These are phyloP conservation scores for Penicillium pancosmium DNA, from an alignment of 495 filamentous ascomycete genomes.

Conservation along the genomic window DNA sequence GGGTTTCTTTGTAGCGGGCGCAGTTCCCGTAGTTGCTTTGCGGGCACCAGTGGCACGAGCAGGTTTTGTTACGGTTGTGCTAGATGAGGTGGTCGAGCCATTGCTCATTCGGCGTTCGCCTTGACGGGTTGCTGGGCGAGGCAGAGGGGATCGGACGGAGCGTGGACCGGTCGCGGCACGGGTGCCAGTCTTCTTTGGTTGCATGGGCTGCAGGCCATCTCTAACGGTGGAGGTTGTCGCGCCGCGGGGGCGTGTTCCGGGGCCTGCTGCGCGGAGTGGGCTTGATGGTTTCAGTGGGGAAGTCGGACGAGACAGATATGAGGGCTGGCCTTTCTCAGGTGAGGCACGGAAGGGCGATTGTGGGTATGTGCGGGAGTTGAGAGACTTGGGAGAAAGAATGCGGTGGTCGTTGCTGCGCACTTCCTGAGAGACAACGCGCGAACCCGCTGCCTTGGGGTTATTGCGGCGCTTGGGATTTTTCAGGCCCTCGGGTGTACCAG, in stretches of 20 bases:
- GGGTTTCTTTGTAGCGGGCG: conserved; percentile 48
- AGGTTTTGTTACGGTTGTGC: conserved; percentile 63
- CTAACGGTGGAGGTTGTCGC: conserved; percentile 36
- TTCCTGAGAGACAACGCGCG: conserved; percentile 55
- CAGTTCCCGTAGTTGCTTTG: conserved; percentile 53
- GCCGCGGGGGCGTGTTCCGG: conserved; percentile 35
- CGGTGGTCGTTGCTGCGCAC: conserved; percentile 50
- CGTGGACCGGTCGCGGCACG: conserved; percentile 36
- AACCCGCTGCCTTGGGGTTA: conserved; percentile 41
- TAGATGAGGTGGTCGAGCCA: conserved; percentile 46
- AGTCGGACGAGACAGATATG: conserved; percentile 53
- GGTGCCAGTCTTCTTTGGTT: conserved; percentile 37
- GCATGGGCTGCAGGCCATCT: conserved; percentile 28
- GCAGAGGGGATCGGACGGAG: conserved; percentile 35
- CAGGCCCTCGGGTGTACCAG: conserved; percentile 41
- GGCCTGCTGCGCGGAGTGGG: conserved; percentile 50
- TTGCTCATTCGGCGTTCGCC: conserved; percentile 45
- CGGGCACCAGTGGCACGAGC: conserved; percentile 48
- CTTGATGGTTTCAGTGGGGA: conserved; percentile 58
- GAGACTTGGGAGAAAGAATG: conserved; percentile 79
- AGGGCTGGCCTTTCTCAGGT: conserved; percentile 47
- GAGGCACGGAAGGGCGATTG: conserved; percentile 57
- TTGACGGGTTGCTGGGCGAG: conserved; percentile 47
- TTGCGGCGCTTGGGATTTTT: conserved; percentile 65
- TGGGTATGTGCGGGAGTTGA: conserved; percentile 71